Base-by-base conservation (phyloP, 75 land plant species). In the Pseudotsuga menziesii region DNA sequence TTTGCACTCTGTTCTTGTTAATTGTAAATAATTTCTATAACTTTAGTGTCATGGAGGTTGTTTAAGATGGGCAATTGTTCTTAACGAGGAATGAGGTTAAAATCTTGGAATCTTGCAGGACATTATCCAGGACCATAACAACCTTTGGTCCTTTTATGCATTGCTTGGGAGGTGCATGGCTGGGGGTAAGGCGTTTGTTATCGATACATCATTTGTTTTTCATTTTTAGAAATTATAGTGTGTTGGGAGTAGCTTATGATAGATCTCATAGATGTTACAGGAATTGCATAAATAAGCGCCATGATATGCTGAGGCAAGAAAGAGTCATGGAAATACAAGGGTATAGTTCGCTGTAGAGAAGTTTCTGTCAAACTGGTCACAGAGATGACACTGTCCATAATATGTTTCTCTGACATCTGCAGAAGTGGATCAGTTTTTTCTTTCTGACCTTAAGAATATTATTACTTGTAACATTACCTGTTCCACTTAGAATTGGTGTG, bases 111-210 rank as follows among this genome's bases (percentile, higher is more conserved):
- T 39, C 52, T 69, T 36, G 35, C 72, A 69, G 72, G 72, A 6
- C n/a, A 69, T 41, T 69, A 69, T 69, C 72, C 72, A 41, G 72
- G 72, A 69, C 48, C 4, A 69, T 69, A 69, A 39, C 52, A 52
- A 41, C 72, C 72, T 69, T 44, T 36, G 25, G 36, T 36, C 22
- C 20, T 2, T 69, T 64, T 64, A 17, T 64, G 15, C n/a, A 15
- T 5, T 23, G 72, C 72, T 29, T 12, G 39, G 48, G 41, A 36
- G 17, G 20, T 23, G 72, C 72, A 20, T 12, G 39, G 48, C 13
- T 41, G 54, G 11, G 72, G 69, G 8, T 44, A 69, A 69, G 22
- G 72, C n/a, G 39, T 69, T 22, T 36, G 20, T 69, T 41, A 41
- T 2, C 54, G 52, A 20, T n/a, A 2, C 15, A n/a, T 69, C 25